These are phyloP conservation scores for Aspergillus tubingensis DNA, from an alignment of 2,329 filamentous ascomycete genomes.

Conservation along the genomic window DNA sequence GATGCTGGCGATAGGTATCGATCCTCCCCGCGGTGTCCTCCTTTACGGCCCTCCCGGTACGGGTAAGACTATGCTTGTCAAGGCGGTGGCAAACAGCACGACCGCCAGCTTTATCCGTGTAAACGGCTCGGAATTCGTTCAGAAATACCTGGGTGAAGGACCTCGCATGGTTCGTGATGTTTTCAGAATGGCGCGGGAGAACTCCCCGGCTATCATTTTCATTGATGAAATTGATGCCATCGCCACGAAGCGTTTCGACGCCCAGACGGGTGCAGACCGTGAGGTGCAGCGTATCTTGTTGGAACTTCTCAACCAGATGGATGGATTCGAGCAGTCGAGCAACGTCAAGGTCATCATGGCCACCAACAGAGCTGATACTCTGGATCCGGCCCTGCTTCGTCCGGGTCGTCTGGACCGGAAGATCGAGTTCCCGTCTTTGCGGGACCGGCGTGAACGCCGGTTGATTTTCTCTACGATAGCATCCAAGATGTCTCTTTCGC, in stretches of 20 bases:
- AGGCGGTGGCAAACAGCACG: conserved; percentile 97
- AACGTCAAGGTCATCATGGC: conserved; percentile 99
- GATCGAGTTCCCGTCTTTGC: conserved; percentile 96
- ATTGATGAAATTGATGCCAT: conserved; percentile 99
- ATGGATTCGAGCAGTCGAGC: conserved; percentile 97
- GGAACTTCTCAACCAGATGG: conserved; percentile 98
- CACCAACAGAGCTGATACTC: conserved; percentile 94
- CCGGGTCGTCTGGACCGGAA: conserved; percentile 95
- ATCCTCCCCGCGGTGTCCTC: conserved; percentile 92
- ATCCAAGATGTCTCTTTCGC: conserved; percentile 92
- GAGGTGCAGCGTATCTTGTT: conserved; percentile 98
- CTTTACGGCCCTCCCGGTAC: conserved; percentile 95
- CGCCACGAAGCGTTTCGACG: conserved; percentile 98
- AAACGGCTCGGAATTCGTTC: conserved; percentile 96
- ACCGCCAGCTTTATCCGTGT: conserved; percentile 98
- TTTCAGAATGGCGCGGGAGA: conserved; percentile 98
- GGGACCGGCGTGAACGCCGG: conserved; percentile 89
- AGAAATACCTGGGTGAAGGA: conserved; percentile 97
- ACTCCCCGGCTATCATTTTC: conserved; percentile 98
- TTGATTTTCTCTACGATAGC: conserved; percentile 98
- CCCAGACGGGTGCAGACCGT: conserved; percentile 94
- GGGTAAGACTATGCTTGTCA: conserved; percentile 96
- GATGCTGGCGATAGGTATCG: conserved; percentile 61
- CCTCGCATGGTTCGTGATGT: conserved; percentile 99
- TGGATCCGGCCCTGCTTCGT: conserved; percentile 91